A percentile compares a stretch with the other conserved stretches of the same genome.
Evolutionary conservation across 768 basidiomycete genomes (phyloP).

Genomic region (Auriculariales sp.): DNA sequence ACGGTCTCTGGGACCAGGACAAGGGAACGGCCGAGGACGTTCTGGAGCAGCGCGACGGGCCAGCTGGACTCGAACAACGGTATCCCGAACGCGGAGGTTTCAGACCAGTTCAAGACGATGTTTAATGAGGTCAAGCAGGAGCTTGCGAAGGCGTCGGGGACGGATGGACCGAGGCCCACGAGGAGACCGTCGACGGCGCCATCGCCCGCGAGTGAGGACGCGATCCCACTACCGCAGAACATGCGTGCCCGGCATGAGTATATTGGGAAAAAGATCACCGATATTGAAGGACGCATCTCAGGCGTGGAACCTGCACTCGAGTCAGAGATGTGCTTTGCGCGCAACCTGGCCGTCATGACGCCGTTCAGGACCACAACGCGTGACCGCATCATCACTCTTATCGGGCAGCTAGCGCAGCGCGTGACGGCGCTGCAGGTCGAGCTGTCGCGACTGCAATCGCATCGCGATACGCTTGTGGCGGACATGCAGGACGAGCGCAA

Average conservation of each 20-base stretch:
- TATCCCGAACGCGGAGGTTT: conserved; percentile 8
- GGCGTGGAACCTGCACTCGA: conserved; percentile 45
- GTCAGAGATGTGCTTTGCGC: conserved; percentile 51
- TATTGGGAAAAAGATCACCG: conserved; percentile 44
- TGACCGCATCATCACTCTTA: conserved; percentile 47
- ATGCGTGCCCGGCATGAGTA: conserved; percentile 37
- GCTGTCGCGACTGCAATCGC: conserved; percentile 57
- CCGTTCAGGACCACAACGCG: conserved; percentile 81
- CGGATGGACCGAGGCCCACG: conserved; percentile 9
- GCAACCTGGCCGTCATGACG: conserved; percentile 72
- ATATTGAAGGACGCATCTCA: conserved; percentile 46
- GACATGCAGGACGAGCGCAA: conserved; percentile 64
- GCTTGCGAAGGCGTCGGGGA: conserved; percentile 35
- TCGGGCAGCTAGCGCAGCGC: conserved; percentile 48
- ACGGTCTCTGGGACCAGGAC: neutral
- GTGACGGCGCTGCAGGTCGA: conserved; percentile 57
- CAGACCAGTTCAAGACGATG: conserved; percentile 62
- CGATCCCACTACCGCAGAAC: neutral
- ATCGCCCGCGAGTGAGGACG: conserved; percentile 1
- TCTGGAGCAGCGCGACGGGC: neutral
- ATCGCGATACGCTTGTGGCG: conserved; percentile 55
- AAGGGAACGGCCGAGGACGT: neutral
- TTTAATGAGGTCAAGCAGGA: conserved; percentile 82
- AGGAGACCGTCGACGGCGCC: conserved; percentile 8
- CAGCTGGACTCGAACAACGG: conserved; percentile 6